phyloP scores from a whole-genome alignment of 331 rosid species.

The Saraca asoca region DNA sequence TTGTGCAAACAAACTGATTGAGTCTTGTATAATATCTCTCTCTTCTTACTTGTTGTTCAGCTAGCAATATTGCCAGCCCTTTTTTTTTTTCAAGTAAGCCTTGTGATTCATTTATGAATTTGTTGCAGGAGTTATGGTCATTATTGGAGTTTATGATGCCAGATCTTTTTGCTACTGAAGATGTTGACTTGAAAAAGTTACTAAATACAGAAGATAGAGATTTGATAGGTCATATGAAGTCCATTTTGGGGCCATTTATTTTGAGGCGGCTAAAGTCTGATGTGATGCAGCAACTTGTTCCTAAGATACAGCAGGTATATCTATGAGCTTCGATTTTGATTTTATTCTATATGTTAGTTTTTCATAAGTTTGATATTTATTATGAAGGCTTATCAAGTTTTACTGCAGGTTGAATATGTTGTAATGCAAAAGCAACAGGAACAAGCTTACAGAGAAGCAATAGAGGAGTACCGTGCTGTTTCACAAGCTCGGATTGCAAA shows the following conservation, averaged over 20 bases:
- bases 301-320: constrained; percentile 77
- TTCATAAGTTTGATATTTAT: constrained; percentile 17
- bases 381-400: constrained; percentile 20
- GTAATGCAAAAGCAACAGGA: constrained; percentile 81
- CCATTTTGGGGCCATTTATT: constrained; percentile 93
- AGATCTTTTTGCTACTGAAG: constrained; percentile 80
- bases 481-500: constrained; percentile 75
- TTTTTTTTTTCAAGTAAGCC: constrained; percentile 21
- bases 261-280: constrained; percentile 93
- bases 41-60: constrained; percentile 12
- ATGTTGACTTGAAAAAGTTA: constrained; percentile 89
- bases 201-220: constrained; percentile 73
- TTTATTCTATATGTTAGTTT: constrained; percentile 10
- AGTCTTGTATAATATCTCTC: constrained; percentile 18
- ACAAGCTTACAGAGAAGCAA: constrained; percentile 80
- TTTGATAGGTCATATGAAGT: constrained; percentile 85
- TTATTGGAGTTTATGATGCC: constrained; percentile 97
- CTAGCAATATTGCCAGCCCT: neutral
- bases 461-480: constrained; percentile 81
- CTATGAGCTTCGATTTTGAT: constrained; percentile 14
- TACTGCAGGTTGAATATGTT: constrained; percentile 79
- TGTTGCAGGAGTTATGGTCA: constrained; percentile 94
- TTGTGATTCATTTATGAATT: constrained; percentile 29
- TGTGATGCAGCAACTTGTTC: constrained; percentile 98
- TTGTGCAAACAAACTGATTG: constrained; percentile 21